Conservation (phyloP, 1,139 yeast species). For the Candida neerlandica region DNA sequence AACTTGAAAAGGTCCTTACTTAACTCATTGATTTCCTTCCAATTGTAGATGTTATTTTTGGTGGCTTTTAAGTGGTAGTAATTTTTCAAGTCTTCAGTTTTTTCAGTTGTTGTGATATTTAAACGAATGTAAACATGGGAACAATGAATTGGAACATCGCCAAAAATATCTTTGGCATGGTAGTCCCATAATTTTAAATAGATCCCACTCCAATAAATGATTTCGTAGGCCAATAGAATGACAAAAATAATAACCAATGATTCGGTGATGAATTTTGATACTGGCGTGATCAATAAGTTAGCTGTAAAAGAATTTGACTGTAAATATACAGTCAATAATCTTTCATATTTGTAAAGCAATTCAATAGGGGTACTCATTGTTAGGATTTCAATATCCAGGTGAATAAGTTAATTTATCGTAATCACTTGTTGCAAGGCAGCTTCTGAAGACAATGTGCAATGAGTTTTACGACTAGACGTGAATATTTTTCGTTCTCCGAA, state of each 20-base stretch:
- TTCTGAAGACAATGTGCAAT: no score
- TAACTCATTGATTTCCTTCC: constrained; percentile 32
- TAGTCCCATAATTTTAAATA: constrained; percentile 53
- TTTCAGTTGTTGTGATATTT: constrained; percentile 34
- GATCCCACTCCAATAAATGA: constrained; percentile 52
- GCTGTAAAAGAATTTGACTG: constrained; percentile 28
- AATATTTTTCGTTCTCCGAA: no score
- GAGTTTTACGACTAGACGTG: background rate
- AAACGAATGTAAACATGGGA: constrained; percentile 68
- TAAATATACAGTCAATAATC: constrained; percentile 16
- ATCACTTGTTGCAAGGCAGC: no score
- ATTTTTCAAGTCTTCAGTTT: constrained; percentile 22
- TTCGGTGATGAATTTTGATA: constrained; percentile 45
- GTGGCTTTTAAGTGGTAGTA: constrained; percentile 32
- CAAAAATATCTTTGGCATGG: constrained; percentile 67
- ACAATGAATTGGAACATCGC: constrained; percentile 74
- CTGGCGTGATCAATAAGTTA: constrained; percentile 30
- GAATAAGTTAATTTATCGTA: no score
- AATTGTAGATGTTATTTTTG: constrained; percentile 25
- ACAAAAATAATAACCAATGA: constrained; percentile 37
- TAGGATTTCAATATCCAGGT: background rate
- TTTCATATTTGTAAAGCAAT: constrained; percentile 16
- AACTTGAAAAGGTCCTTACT: constrained; percentile 26
- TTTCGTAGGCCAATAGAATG: constrained; percentile 43
- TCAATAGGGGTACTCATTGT: constrained; percentile 14